Evolutionary conservation across 768 basidiomycete species (phyloP), one percentile per base, ranked within the genome.

Genomic region (Neoboletus brunneissimus): DNA sequence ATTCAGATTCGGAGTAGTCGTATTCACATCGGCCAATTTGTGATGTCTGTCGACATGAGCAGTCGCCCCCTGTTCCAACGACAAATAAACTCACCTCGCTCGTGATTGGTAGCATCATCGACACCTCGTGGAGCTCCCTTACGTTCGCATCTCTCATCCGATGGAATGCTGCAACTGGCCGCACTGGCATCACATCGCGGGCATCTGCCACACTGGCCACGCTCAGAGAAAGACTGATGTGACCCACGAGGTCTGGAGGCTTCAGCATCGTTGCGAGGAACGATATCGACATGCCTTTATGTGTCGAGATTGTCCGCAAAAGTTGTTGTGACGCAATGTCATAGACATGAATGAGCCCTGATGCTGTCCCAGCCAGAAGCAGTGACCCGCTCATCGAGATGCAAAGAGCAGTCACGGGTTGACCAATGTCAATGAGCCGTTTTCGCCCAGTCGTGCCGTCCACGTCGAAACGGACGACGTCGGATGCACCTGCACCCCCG

Each of bases 291-390:
- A 83, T 68, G 43, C 84, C 83, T 62, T 85, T 88, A 69, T 84
- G 88, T 0, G 86, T 78, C 18, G 83, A 80, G 42, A 98, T 85
- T 27, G 89, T 88, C 45, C 94, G 88, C 27, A 97, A 75, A 29
- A 86, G 84, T 67, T 98, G 95, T 66, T 94, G 91, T 0, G 96
- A 96, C 2, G 91, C 84, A 31, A 96, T 81, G 59, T 97, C 91
- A 69, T 94, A 93, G 38, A 94, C 71, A 55, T 91, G 81, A 48
- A 98, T 81, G 13, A 83, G 67, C 3, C 93, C 93, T 2, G 80
- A 71, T 3, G 80, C 69, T 0, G 93, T 95, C 22, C 96, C 94
- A 32, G 85, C 84, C n/a, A 98, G 72, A 12, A 99, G 82, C 42
- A 88, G 79, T 2, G 91, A 81, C 0, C 85, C 82, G 12, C 88